Evolutionary conservation across 202 grass and related monocot species (phyloP).

Genomic region (Zoysia matrella): DNA sequence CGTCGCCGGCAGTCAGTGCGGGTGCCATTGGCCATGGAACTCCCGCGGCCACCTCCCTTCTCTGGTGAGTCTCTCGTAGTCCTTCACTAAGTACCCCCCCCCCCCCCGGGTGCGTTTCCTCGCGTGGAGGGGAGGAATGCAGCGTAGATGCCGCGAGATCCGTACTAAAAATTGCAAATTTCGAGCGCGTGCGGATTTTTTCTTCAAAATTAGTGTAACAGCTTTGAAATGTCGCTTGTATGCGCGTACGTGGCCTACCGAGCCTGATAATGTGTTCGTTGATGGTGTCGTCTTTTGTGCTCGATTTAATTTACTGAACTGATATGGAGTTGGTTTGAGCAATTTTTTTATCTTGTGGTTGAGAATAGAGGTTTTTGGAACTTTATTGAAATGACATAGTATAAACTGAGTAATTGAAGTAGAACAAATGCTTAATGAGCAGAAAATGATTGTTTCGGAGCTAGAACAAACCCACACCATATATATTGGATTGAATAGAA

Average conservation of each 20-base stretch:
- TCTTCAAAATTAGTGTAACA: background rate
- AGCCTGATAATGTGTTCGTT: background rate
- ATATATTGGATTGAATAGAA: slow-evolving; percentile 25
- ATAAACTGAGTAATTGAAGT: background rate
- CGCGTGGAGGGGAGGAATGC: background rate
- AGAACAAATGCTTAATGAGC: background rate
- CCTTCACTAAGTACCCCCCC: no score
- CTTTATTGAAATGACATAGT: background rate
- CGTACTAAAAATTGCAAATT: background rate
- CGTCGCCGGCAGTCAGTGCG: background rate
- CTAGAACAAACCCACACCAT: background rate
- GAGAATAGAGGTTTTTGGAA: background rate
- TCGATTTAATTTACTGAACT: background rate
- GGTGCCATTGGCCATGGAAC: background rate
- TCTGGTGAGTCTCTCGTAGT: background rate
- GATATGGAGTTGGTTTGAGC: background rate
- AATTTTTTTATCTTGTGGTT: background rate
- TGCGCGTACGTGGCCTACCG: background rate
- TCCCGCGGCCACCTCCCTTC: background rate
- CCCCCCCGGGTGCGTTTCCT: background rate
- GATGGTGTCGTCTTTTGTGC: background rate
- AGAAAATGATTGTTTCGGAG: background rate
- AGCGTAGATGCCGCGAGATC: background rate
- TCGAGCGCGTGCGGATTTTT: background rate
- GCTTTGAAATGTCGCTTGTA: background rate